Base-by-base conservation (phyloP, 1,284 basidiomycete species). In the Albatrellus sp. region DNA sequence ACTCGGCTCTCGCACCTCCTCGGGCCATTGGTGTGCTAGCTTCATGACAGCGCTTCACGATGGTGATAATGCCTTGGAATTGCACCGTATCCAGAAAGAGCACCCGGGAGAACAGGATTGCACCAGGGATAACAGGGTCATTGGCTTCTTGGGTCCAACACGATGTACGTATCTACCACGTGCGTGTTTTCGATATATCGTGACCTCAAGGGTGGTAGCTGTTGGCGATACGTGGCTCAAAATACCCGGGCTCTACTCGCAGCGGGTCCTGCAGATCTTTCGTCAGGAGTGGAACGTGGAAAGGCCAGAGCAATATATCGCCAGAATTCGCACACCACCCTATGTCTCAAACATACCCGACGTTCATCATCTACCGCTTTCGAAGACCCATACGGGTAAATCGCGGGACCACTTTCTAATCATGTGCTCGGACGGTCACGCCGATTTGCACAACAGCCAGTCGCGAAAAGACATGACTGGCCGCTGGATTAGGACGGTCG, bases 221-320 rank as follows among this genome's bases (percentile, higher is more conserved):
- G 54, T 83, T 43, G 79, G 79, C 12, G 80, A 82, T 55, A 69
- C 66, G 34, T 71, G 70, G 60, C 66, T 81, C 52, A 83, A 83
- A 56, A 59, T 83, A 11, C 75, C 79, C 7, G 61, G 67, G 3
- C 44, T 66, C 4, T 82, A 77, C 55, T 76, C 77, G 14, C 62
- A 68, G 41, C 66, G 69, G 8, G 62, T 75, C 12, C 75, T 82
- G 50, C 56, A 64, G 6, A 64, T 67, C 44, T 56, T 72, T 44
- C 57, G 64, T 19, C 65, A 68, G n/a, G 70, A 71, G 12, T 76
- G 73, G 62, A 58, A 68, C 30, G 60, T 68, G 16, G 56, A 60
- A 31, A 48, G 55, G 28, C 60, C 67, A 24, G 53, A 56, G 42
- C 57, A 66, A 38, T 74, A 70, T 50, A 62, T 73, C 7, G 50